phyloP scores from a whole-genome alignment of 257 asterid species.

The Solanum dulcamara region DNA sequence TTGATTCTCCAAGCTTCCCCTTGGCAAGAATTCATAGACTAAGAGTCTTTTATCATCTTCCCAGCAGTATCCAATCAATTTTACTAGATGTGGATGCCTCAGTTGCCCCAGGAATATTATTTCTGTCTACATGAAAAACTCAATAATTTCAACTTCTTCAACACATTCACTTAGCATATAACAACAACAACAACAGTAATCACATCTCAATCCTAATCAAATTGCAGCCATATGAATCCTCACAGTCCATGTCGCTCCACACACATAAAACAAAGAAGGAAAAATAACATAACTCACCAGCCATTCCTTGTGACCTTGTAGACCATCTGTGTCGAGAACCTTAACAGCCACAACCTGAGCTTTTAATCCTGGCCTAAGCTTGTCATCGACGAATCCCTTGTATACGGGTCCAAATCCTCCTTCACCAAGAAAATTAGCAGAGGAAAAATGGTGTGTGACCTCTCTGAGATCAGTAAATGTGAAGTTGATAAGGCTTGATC shows the following conservation, averaged over 20 bases:
- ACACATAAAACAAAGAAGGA: not conserved
- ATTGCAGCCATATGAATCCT: not conserved
- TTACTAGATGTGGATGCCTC: constrained; percentile 4
- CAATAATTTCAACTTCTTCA: not conserved
- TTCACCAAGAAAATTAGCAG: constrained; percentile 1
- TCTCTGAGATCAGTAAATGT: constrained; percentile 4
- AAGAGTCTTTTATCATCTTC: not conserved
- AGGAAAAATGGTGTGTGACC: not conserved
- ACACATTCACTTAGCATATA: too few species aligned
- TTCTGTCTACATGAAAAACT: not conserved
- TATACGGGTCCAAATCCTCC: constrained; percentile 3
- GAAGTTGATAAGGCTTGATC: not conserved
- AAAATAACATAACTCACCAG: not conserved
- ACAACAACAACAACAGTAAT: not conserved
- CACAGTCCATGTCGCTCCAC: not conserved
- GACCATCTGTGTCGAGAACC: constrained; percentile 1
- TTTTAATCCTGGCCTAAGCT: not conserved
- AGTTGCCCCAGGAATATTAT: constrained; percentile 2
- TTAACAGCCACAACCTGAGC: constrained; percentile 6
- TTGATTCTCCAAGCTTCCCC: constrained; percentile 5
- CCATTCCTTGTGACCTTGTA: constrained; percentile 9
- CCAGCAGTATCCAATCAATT: constrained; percentile 5
- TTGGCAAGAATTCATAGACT: constrained; percentile 1
- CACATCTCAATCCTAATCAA: not conserved
- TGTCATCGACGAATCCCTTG: constrained; percentile 1